A percentile compares a stretch with the other conserved stretches of the same genome.
Evolutionary conservation across 371 early-diverging fungal genomes (phyloP).

Genomic region (Mucor mucedo): DNA sequence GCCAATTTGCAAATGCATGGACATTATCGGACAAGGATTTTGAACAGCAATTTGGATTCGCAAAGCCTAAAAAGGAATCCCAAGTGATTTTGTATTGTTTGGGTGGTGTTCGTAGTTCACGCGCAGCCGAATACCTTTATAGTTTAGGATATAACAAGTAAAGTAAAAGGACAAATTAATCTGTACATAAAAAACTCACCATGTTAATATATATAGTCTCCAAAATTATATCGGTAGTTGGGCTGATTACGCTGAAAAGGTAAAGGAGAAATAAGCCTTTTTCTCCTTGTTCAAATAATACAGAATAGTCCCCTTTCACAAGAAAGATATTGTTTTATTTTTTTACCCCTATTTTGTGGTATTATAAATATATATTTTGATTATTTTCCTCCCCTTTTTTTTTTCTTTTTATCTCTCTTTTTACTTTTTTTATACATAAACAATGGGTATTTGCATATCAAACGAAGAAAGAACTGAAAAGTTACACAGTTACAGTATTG

Average conservation of each 20-base stretch:
- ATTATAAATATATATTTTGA: constrained; percentile 20
- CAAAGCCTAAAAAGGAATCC: constrained; percentile 44
- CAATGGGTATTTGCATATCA: constrained; percentile 73
- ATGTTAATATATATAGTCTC: constrained; percentile 27
- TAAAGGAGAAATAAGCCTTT: constrained; percentile 16
- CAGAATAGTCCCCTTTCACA: constrained; percentile 5
- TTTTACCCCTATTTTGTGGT: constrained; percentile 20
- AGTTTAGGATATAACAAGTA: constrained; percentile 51
- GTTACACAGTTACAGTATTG: constrained; percentile 60
- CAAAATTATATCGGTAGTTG: constrained; percentile 69
- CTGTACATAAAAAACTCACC: neutral
- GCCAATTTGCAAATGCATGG: constrained; percentile 60
- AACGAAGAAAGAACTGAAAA: constrained; percentile 66
- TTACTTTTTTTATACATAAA: constrained; percentile 3
- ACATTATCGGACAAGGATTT: constrained; percentile 50
- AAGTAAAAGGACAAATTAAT: constrained; percentile 3
- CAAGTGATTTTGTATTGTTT: constrained; percentile 66
- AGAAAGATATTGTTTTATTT: constrained; percentile 5
- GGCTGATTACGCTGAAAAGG: constrained; percentile 54
- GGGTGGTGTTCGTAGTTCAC: constrained; percentile 64
- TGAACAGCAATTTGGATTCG: constrained; percentile 57
- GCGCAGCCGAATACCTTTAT: constrained; percentile 55
- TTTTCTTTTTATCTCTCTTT: constrained; percentile 14
- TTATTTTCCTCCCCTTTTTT: constrained; percentile 17
- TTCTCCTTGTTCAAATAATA: constrained; percentile 1